A percentile compares a stretch with the other conserved stretches of the same genome.
Conservation (phyloP, 2,329 filamentous ascomycete species). For the Zymoseptoria tritici region DNA sequence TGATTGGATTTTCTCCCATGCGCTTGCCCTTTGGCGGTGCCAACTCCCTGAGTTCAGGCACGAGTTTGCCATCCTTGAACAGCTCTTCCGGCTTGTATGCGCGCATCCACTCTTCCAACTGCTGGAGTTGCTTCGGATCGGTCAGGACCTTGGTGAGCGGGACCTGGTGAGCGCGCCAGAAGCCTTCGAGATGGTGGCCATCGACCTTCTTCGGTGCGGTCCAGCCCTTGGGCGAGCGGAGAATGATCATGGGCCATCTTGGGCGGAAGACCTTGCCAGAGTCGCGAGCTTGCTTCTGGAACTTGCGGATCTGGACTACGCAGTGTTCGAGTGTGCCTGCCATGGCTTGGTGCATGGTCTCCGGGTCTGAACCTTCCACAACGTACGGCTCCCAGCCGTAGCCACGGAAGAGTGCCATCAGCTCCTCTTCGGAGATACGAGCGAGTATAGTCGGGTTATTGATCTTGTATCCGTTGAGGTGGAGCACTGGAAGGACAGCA, state of each 20-base stretch:
- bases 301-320: constrained; percentile 59
- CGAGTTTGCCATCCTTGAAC: constrained; percentile 58
- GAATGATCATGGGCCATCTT: constrained; percentile 70
- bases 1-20: constrained; percentile 71
- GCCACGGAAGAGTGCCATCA: constrained; percentile 60
- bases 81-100: constrained; percentile 66
- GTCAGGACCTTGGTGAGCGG: constrained; percentile 63
- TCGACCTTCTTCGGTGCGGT: constrained; percentile 66
- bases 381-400: constrained; percentile 77
- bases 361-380: constrained; percentile 66
- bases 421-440: constrained; percentile 65
- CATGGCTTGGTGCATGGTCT: constrained; percentile 77
- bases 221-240: constrained; percentile 74
- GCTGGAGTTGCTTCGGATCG: constrained; percentile 56
- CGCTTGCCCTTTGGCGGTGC: constrained; percentile 58
- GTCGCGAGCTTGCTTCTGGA: constrained; percentile 65
- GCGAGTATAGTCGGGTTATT: constrained; percentile 70
- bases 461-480: constrained; percentile 81
- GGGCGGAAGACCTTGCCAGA: constrained; percentile 63
- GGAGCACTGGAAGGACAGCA: constrained; percentile 67
- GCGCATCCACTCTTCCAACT: constrained; percentile 70
- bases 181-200: constrained; percentile 65
- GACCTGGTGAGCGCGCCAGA: constrained; percentile 72
- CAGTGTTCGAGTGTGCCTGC: constrained; percentile 67
- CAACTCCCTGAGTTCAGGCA: constrained; percentile 55